Evolutionary conservation across 139 green algal genomes (phyloP).

Genomic region (Chlamydomonas asymmetrica): DNA sequence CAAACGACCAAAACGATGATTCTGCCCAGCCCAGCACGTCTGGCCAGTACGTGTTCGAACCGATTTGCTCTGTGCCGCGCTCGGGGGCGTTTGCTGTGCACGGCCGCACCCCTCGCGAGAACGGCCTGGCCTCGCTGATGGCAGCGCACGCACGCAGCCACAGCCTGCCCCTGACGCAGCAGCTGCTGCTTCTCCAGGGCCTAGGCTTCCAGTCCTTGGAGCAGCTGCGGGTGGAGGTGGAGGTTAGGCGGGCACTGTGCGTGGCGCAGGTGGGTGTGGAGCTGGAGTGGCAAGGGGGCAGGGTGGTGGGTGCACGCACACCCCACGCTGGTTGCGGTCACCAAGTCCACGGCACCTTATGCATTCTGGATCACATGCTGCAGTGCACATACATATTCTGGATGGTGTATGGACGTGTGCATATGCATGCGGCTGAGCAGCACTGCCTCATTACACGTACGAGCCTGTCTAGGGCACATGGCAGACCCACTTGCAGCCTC

Average conservation of each 20-base stretch:
- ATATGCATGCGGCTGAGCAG: too few relatives aligned
- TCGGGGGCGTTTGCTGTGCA: constrained; percentile 44
- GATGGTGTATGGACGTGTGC: too few relatives aligned
- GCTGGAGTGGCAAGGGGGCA: neutral
- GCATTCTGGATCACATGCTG: too few relatives aligned
- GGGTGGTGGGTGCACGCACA: too few relatives aligned
- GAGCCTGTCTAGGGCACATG: too few relatives aligned
- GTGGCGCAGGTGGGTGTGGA: constrained; percentile 28
- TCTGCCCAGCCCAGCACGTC: too few relatives aligned
- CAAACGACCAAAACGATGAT: too few relatives aligned
- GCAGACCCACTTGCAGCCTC: too few relatives aligned
- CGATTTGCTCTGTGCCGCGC: constrained; percentile 14
- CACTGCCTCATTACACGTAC: too few relatives aligned
- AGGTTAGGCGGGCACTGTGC: constrained; percentile 32
- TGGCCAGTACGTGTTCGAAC: constrained; percentile 2
- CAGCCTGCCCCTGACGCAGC: neutral
- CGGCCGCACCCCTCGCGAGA: constrained; percentile 27
- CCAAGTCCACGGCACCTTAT: too few relatives aligned
- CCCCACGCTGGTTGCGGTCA: too few relatives aligned
- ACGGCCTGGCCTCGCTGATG: constrained; percentile 28
- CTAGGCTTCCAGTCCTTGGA: constrained; percentile 13
- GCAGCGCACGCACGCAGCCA: constrained; percentile 3
- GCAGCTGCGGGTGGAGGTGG: constrained; percentile 34
- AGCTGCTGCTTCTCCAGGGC: neutral
- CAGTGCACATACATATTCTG: too few relatives aligned